Evolutionary conservation across 768 basidiomycete species (phyloP).

Genomic region (Suillus subalutaceus): DNA sequence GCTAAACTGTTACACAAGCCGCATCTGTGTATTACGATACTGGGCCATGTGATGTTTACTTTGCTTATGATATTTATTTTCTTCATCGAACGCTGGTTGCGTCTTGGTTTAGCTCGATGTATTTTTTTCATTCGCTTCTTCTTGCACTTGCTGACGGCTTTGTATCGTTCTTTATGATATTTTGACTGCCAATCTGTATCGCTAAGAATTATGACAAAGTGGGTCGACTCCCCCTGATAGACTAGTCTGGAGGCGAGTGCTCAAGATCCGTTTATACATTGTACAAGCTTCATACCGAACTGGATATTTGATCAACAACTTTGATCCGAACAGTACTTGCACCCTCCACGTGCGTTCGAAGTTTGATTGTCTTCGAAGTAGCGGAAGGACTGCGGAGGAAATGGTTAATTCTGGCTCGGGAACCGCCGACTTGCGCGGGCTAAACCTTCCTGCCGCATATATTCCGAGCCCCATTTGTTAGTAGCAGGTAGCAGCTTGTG

Average conservation of each 20-base stretch:
- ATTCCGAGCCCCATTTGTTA: neutral
- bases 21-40: neutral
- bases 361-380: neutral
- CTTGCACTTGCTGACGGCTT: neutral
- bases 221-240: neutral
- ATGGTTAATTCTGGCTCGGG: neutral
- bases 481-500: neutral
- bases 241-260: neutral
- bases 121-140: neutral
- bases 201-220: neutral
- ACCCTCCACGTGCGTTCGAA: neutral
- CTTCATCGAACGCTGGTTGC: neutral
- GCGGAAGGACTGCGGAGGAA: neutral
- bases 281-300: neutral
- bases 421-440: neutral
- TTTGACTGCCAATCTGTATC: neutral
- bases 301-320: neutral
- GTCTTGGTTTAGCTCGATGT: neutral
- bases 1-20: neutral
- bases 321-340: conserved; percentile 1
- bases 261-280: neutral
- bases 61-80: neutral
- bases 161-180: neutral
- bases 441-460: neutral
- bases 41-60: neutral